These are phyloP conservation scores for Phylloporus sp. DNA, from an alignment of 768 basidiomycete species.

Conservation along the genomic window DNA sequence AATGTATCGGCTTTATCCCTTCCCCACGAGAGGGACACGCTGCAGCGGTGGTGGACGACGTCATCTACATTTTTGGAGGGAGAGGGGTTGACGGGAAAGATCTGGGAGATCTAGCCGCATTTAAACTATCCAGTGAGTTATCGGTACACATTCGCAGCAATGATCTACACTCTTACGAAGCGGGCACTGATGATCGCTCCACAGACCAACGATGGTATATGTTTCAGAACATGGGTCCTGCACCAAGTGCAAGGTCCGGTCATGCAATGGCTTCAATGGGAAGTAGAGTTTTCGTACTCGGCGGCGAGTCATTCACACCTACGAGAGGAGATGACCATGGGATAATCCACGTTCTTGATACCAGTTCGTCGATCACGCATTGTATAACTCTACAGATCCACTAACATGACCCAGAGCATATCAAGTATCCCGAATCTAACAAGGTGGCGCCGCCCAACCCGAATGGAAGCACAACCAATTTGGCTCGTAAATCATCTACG, in stretches of 20 bases:
- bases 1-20: slow-evolving; percentile 96
- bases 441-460: slow-evolving; percentile 34
- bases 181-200: slow-evolving; percentile 9
- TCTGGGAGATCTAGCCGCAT: slow-evolving; percentile 88
- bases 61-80: slow-evolving; percentile 96
- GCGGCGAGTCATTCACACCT: slow-evolving; percentile 84
- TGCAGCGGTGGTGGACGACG: slow-evolving; percentile 93
- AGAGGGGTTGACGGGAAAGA: slow-evolving; percentile 97
- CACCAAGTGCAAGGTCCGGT: slow-evolving; percentile 87
- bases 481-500: slow-evolving; percentile 46
- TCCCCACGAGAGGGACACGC: slow-evolving; percentile 95
- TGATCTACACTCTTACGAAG: background rate
- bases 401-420: slow-evolving; percentile 56
- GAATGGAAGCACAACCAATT: slow-evolving; percentile 27
- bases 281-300: slow-evolving; percentile 84
- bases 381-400: background rate
- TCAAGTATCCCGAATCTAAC: slow-evolving; percentile 82
- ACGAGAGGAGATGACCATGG: slow-evolving; percentile 72
- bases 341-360: slow-evolving; percentile 89
- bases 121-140: slow-evolving; percentile 90
- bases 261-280: slow-evolving; percentile 98
- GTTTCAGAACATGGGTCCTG: slow-evolving; percentile 99
- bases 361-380: slow-evolving; percentile 54
- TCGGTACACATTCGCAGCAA: background rate
- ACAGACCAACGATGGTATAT: slow-evolving; percentile 98